phyloP scores from a whole-genome alignment of 768 basidiomycete species.

The Exsudoporus frostii region DNA sequence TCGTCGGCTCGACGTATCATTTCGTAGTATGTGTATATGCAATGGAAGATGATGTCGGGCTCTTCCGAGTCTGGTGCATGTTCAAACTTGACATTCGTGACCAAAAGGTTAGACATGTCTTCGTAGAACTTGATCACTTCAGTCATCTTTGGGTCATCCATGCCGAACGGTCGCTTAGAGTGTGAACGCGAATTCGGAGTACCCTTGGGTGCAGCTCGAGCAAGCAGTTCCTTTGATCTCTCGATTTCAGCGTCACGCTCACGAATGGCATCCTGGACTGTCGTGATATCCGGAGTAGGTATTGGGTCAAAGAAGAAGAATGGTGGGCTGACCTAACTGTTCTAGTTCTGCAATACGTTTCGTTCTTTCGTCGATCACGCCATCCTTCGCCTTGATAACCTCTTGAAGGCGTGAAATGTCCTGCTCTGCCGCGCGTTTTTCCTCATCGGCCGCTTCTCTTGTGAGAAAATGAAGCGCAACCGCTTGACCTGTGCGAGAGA shows the following conservation, averaged over 20 bases:
- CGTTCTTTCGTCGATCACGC: conserved; percentile 41
- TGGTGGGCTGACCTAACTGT: conserved; percentile 41
- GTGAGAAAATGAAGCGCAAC: conserved; percentile 65
- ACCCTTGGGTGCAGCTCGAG: conserved; percentile 40
- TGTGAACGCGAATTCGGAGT: conserved; percentile 37
- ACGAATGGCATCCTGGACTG: conserved; percentile 49
- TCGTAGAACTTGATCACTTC: conserved; percentile 76
- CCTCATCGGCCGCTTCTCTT: conserved; percentile 69
- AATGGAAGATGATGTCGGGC: conserved; percentile 60
- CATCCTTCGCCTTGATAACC: conserved; percentile 41
- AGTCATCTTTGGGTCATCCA: conserved; percentile 56
- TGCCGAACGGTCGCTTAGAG: conserved; percentile 33
- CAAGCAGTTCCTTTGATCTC: conserved; percentile 42
- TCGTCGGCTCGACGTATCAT: conserved; percentile 30
- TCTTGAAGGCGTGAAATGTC: conserved; percentile 46
- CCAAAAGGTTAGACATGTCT: conserved; percentile 77
- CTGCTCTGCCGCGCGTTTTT: conserved; percentile 51
- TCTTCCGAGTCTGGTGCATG: conserved; percentile 22
- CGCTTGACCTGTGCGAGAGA: conserved; percentile 47
- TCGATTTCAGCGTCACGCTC: conserved; percentile 68
- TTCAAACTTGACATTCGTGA: conserved; percentile 57
- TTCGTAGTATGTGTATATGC: conserved; percentile 58
- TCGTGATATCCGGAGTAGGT: conserved; percentile 1
- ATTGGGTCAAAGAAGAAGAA: neutral
- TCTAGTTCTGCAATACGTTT: conserved; percentile 45